These are phyloP conservation scores for Botrytis galanthina DNA, from an alignment of 2,329 filamentous ascomycete species.

Conservation along the genomic window DNA sequence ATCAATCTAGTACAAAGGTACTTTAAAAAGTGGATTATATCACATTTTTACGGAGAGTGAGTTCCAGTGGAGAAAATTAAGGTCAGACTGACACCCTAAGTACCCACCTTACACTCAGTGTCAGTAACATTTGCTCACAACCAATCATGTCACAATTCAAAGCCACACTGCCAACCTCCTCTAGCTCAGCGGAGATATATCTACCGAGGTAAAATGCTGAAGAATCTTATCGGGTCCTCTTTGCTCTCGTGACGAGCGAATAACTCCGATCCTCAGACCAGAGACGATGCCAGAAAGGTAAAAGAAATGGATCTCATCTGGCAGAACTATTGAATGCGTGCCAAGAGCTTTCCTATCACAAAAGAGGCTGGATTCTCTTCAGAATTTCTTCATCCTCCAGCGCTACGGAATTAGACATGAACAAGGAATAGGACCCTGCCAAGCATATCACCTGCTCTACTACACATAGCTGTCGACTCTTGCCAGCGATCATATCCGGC, in stretches of 20 bases:
- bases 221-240: background rate
- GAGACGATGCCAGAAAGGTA: too few species aligned
- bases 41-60: background rate
- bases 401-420: background rate
- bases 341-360: background rate
- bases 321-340: background rate
- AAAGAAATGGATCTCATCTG: background rate
- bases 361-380: background rate
- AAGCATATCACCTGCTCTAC: background rate
- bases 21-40: background rate
- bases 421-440: background rate
- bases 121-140: background rate
- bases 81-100: background rate
- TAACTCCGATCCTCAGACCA: background rate
- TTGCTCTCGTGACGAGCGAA: constrained; percentile 1
- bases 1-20: background rate
- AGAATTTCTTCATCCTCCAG: background rate
- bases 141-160: background rate
- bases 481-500: background rate
- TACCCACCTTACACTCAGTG: background rate
- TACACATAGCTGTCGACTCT: background rate
- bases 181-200: background rate
- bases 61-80: background rate
- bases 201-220: background rate
- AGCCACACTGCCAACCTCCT: background rate